phyloP scores from a whole-genome alignment of 441 rosid genomes.

The Geranium incanum region DNA sequence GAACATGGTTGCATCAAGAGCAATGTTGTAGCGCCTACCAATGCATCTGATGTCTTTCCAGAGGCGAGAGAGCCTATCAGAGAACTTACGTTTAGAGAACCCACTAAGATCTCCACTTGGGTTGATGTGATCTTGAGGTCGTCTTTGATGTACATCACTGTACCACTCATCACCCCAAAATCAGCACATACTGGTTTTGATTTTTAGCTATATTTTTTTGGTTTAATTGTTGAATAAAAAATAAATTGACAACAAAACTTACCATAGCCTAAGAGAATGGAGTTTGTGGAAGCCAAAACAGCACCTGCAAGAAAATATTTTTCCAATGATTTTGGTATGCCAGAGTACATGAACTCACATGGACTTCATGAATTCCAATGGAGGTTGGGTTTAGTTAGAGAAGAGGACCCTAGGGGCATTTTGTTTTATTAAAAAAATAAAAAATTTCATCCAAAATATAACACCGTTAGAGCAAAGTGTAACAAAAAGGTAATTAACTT shows the following conservation, averaged over 20 bases:
- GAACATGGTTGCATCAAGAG: constrained; percentile 48
- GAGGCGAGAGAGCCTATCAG: constrained; percentile 53
- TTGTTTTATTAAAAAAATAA: no score
- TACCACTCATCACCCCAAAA: constrained; percentile 70
- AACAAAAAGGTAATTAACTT: no score
- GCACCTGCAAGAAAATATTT: constrained; percentile 46
- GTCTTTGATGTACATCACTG: constrained; percentile 39
- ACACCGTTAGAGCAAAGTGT: no score
- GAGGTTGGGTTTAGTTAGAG: no score
- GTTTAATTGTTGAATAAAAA: no score
- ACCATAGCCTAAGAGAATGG: constrained; percentile 60
- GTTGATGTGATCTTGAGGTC: constrained; percentile 40
- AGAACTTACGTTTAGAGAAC: constrained; percentile 47
- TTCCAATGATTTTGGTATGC: constrained; percentile 9
- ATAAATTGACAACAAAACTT: constrained; percentile 18
- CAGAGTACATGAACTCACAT: neutral
- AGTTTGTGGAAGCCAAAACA: constrained; percentile 53
- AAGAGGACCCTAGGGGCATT: no score
- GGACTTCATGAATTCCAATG: no score
- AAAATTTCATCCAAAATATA: no score
- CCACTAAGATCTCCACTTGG: constrained; percentile 55
- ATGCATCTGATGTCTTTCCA: constrained; percentile 52
- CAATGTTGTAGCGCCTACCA: constrained; percentile 38
- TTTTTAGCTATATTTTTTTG: no score
- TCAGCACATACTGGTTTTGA: constrained; percentile 23